Base-by-base conservation (phyloP, 129 eudicot species). In the Artemisia annua region DNA sequence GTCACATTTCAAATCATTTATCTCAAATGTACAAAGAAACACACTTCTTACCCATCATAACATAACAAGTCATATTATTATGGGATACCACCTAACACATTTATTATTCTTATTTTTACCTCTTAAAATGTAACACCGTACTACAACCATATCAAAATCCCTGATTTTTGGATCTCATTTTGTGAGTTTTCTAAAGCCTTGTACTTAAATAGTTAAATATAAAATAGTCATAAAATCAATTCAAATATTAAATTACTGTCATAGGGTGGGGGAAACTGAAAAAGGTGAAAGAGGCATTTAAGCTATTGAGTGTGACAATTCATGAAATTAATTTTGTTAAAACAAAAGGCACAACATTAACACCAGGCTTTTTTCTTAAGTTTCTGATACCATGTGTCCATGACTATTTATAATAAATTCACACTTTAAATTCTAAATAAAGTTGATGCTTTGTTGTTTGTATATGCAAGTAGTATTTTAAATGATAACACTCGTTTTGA, bases 291-390 rank as follows among this genome's bases (percentile, higher is more conserved):
- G 59, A n/a, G 53, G 72, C 82, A 78, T 78, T 78, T 53, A 78
- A 52, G 43, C 64, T 62, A 63, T 32, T 72, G 82, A 78, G 32
- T 19, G 82, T 78, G 82, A 78, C 82, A 78, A 78, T 62, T 70
- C 82, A 78, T 43, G 15, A 63, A 52, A 54, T 67, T 54, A 7
- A 57, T 76, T 63, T n/a, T 46, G 44, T 50, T 15, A 54, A 60
- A 61, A 50, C 54, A 77, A 32, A 76, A 60, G 26, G 48, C 70
- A 76, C 75, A 76, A 69, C 70, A 60, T 59, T 66, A 62, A 61
- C 48, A 39, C 63, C 77, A 78, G 77, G 71, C 82, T 78, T 78
- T 78, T 39, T 70, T 62, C 72, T 70, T 15, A 12, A 53, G 49
- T 72, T 32, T 67, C 58, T 56, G 16, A 50, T 35, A 30, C 68